Percentiles rank a stretch among this genome's conserved stretches.
Conservation (phyloP, 257 asterid genomes). For the Penstemon barbatus region DNA sequence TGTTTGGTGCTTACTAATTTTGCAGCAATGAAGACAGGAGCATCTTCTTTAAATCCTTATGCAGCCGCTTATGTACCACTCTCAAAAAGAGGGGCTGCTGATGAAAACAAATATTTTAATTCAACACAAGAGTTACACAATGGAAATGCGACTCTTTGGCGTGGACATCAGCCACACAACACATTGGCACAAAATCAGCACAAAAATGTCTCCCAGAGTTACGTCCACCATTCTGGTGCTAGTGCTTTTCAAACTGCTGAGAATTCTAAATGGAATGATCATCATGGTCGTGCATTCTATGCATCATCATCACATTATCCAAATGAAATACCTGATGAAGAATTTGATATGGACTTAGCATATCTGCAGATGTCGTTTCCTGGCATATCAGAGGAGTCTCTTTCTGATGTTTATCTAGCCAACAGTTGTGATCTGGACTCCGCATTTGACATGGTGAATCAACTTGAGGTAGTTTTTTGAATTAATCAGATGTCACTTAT, state of each 20-base stretch:
- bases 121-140: slow-evolving; percentile 29
- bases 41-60: slow-evolving; percentile 66
- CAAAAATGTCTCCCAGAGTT: slow-evolving; percentile 32
- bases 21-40: slow-evolving; percentile 64
- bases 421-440: slow-evolving; percentile 56
- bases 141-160: slow-evolving; percentile 40
- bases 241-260: slow-evolving; percentile 28
- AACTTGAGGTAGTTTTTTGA: slow-evolving; percentile 58
- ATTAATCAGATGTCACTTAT: slow-evolving; percentile 6
- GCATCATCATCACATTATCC: slow-evolving; percentile 52
- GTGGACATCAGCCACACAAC: slow-evolving; percentile 39
- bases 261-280: slow-evolving; percentile 38
- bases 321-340: slow-evolving; percentile 39
- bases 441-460: slow-evolving; percentile 68
- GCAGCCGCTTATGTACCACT: slow-evolving; percentile 79
- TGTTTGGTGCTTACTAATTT: neutral
- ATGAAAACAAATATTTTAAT: slow-evolving; percentile 34
- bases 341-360: slow-evolving; percentile 55
- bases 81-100: slow-evolving; percentile 49
- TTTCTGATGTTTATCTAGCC: slow-evolving; percentile 64
- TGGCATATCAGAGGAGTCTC: slow-evolving; percentile 61
- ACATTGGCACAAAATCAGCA: slow-evolving; percentile 32
- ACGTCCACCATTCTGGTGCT: slow-evolving; percentile 28
- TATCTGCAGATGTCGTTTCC: slow-evolving; percentile 71
- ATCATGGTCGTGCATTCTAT: slow-evolving; percentile 34